Conservation (phyloP, 2,329 filamentous ascomycete genomes). For the Botrytis squamosa region DNA sequence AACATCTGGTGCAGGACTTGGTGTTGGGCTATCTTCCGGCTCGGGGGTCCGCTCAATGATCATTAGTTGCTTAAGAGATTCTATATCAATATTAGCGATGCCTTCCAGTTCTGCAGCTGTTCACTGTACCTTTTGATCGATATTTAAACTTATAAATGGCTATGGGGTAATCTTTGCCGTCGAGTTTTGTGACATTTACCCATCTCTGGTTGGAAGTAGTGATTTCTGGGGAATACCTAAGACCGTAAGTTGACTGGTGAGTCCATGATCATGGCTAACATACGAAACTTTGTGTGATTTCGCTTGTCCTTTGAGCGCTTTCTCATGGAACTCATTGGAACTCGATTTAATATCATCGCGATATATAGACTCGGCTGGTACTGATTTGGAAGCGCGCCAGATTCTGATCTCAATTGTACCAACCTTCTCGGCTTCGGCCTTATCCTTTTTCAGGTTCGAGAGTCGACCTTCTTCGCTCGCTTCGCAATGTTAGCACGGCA, state of each 20-base stretch:
- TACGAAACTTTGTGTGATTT: constrained; percentile 17
- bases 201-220: accelerated
- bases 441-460: background rate
- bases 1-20: background rate
- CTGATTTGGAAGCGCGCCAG: background rate
- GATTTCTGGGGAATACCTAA: background rate
- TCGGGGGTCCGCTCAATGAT: constrained; percentile 19
- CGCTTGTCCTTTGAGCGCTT: constrained; percentile 13
- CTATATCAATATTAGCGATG: background rate
- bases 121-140: background rate
- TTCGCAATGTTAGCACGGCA: background rate
- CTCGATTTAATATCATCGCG: too few species aligned
- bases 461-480: background rate
- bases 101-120: background rate
- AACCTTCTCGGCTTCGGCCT: background rate
- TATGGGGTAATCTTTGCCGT: background rate
- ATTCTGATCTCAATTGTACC: constrained; percentile 9
- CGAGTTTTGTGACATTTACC: background rate
- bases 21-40: background rate
- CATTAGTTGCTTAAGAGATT: constrained; percentile 15
- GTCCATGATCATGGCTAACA: background rate
- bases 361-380: too few species aligned
- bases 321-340: constrained; percentile 14
- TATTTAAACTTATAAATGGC: constrained; percentile 21
- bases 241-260: background rate